These are phyloP conservation scores for Dactylellina parvicollis DNA, from an alignment of 2,329 filamentous ascomycete genomes.

Conservation along the genomic window DNA sequence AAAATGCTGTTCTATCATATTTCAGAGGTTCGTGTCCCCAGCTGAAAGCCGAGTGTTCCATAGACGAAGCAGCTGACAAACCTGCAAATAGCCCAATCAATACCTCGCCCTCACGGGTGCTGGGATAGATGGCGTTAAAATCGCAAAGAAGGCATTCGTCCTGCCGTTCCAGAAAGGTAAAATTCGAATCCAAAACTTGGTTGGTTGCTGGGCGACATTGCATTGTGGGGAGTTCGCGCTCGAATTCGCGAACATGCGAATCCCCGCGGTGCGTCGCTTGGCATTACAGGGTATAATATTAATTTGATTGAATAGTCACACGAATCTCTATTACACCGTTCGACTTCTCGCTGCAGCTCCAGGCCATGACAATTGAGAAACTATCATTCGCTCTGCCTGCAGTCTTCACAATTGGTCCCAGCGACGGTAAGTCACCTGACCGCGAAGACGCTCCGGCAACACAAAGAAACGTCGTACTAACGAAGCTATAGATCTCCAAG, in stretches of 20 bases:
- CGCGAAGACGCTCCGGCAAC: neutral
- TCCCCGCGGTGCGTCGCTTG: constrained; percentile 54
- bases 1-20: constrained; percentile 56
- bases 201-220: too few species aligned
- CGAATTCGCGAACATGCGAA: neutral
- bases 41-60: neutral
- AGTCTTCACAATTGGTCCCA: constrained; percentile 66
- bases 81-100: constrained; percentile 70
- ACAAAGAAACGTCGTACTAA: constrained; percentile 1
- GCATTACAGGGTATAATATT: constrained; percentile 55
- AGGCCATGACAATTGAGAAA: constrained; percentile 91
- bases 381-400: constrained; percentile 64
- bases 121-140: constrained; percentile 76
- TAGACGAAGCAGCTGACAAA: constrained; percentile 3
- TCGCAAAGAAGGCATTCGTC: constrained; percentile 80
- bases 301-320: constrained; percentile 55
- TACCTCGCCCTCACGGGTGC: constrained; percentile 89
- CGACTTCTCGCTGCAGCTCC: constrained; percentile 82
- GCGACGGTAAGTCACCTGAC: constrained; percentile 24
- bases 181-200: neutral
- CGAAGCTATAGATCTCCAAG: constrained; percentile 62
- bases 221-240: too few species aligned
- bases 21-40: constrained; percentile 52
- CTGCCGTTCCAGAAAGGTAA: constrained; percentile 73
- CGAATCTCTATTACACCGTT: constrained; percentile 74